Conservation (phyloP, 116 monocot species). For the Phalaenopsis hybrid region DNA sequence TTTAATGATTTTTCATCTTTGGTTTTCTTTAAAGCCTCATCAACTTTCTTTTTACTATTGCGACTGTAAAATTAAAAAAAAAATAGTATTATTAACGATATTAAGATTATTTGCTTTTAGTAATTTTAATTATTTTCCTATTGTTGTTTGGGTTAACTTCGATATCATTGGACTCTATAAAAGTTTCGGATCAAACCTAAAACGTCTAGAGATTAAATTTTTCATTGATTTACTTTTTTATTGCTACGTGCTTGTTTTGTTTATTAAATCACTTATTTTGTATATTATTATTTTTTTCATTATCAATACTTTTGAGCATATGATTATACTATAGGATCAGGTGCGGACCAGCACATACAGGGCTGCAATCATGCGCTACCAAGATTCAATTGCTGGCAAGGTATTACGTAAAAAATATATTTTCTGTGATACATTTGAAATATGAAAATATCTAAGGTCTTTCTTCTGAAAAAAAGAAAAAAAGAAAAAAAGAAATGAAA, state of each 20-base stretch:
- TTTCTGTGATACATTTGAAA: not conserved
- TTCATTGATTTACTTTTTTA: too few relatives aligned
- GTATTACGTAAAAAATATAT: slow-evolving; percentile 21
- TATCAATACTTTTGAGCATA: not conserved
- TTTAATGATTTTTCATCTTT: too few relatives aligned
- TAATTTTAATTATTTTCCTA: too few relatives aligned
- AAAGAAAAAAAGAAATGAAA: not conserved
- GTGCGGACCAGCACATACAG: slow-evolving; percentile 81
- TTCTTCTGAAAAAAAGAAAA: not conserved
- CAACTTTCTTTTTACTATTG: too few relatives aligned
- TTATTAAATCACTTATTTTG: not conserved
- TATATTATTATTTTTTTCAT: not conserved
- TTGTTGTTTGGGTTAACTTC: too few relatives aligned
- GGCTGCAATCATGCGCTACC: slow-evolving; percentile 64
- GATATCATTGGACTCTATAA: too few relatives aligned
- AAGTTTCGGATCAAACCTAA: too few relatives aligned
- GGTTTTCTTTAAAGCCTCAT: too few relatives aligned
- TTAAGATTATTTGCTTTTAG: too few relatives aligned
- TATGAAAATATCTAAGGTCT: not conserved
- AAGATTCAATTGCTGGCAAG: slow-evolving; percentile 72
- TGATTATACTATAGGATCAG: slow-evolving; percentile 47
- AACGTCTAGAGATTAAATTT: too few relatives aligned
- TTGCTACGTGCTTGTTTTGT: not conserved
- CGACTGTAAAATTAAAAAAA: too few relatives aligned
- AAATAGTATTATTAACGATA: too few relatives aligned